A percentile compares a stretch with the other conserved stretches of the same genome.
These are phyloP conservation scores for Apophysomyces elegans DNA, from an alignment of 371 early-diverging fungal genomes.

Conservation along the genomic window DNA sequence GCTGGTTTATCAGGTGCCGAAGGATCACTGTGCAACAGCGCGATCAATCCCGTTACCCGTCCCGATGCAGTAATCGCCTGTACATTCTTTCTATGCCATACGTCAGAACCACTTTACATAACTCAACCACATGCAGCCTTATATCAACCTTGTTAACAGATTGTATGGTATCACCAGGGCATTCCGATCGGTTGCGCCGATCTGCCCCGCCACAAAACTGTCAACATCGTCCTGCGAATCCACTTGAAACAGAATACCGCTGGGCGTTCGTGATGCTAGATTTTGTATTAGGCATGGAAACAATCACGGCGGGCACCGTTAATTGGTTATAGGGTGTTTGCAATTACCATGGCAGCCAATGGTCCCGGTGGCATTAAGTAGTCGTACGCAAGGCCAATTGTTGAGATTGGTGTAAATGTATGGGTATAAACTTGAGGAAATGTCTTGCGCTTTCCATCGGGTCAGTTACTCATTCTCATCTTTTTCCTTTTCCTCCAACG, in stretches of 20 bases:
- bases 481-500: not conserved
- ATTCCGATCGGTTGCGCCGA: constrained; percentile 43
- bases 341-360: constrained; percentile 64
- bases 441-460: constrained; percentile 35
- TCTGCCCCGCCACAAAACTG: constrained; percentile 33
- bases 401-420: constrained; percentile 56
- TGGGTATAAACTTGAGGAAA: constrained; percentile 52
- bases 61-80: constrained; percentile 20
- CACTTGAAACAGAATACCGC: constrained; percentile 67
- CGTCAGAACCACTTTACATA: not conserved
- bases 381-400: constrained; percentile 65
- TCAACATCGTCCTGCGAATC: constrained; percentile 55
- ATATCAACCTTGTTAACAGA: constrained; percentile 59
- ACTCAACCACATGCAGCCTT: not conserved
- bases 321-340: constrained; percentile 1
- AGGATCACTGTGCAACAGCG: constrained; percentile 17
- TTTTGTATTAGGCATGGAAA: not conserved
- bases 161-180: constrained; percentile 66
- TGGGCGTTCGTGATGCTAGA: constrained; percentile 31
- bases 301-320: not conserved
- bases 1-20: not conserved
- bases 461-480: not conserved
- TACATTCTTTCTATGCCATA: constrained; percentile 25
- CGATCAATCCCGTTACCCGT: constrained; percentile 35
- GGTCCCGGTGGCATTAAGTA: constrained; percentile 58